A percentile compares a stretch with the other conserved stretches of the same genome.
phyloP scores from a whole-genome alignment of 2,329 filamentous ascomycete species.

The Epichloe coenophiala region DNA sequence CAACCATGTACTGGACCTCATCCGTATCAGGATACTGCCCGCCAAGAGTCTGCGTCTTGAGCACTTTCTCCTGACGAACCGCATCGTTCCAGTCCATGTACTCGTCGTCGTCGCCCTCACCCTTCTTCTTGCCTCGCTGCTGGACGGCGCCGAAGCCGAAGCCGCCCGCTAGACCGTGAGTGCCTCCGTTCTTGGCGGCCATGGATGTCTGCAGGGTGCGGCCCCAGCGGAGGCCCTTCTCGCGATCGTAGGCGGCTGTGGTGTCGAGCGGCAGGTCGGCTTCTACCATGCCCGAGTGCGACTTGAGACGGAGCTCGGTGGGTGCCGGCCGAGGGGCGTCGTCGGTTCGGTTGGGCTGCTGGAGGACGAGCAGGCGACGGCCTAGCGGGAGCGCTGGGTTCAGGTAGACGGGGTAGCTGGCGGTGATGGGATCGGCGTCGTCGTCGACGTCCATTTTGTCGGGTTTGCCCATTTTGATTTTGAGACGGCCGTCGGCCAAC shows the following conservation, averaged over 20 bases:
- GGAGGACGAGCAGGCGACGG: slow-evolving; percentile 65
- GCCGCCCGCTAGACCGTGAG: slow-evolving; percentile 57
- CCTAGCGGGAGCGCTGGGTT: slow-evolving; percentile 53
- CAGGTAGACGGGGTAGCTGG: slow-evolving; percentile 74
- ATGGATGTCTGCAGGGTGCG: slow-evolving; percentile 53
- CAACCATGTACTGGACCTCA: slow-evolving; percentile 77
- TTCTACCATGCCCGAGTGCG: slow-evolving; percentile 70
- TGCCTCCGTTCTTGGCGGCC: slow-evolving; percentile 47
- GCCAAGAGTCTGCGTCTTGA: slow-evolving; percentile 72
- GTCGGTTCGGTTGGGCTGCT: slow-evolving; percentile 69
- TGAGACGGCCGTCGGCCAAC: background rate
- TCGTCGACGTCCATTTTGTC: slow-evolving; percentile 14
- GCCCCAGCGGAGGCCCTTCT: slow-evolving; percentile 73
- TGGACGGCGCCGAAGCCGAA: slow-evolving; percentile 48
- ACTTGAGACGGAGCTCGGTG: slow-evolving; percentile 68
- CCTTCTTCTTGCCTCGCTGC: slow-evolving; percentile 27
- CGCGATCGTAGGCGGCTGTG: slow-evolving; percentile 62
- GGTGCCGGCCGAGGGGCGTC: slow-evolving; percentile 41
- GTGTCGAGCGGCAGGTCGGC: slow-evolving; percentile 78
- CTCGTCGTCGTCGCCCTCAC: slow-evolving; percentile 30
- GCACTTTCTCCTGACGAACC: slow-evolving; percentile 54
- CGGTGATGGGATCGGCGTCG: slow-evolving; percentile 54
- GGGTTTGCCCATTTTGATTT: slow-evolving; percentile 1
- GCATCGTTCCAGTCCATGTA: slow-evolving; percentile 52
- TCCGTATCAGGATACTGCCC: slow-evolving; percentile 61